phyloP scores from a whole-genome alignment of 805 yeast species.

The Jamesozyma jinghongensis region DNA sequence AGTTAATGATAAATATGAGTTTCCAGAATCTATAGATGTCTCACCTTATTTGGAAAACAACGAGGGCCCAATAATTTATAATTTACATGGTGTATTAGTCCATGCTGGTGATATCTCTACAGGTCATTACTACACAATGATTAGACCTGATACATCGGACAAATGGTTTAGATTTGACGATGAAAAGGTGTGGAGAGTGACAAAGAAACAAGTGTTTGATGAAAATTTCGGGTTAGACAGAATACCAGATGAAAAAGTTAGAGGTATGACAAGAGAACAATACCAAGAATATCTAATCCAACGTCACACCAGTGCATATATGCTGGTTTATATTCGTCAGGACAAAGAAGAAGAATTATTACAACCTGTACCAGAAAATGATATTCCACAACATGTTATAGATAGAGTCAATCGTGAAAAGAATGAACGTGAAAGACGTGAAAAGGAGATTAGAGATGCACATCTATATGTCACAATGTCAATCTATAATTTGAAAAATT shows the following conservation, averaged over 20 bases:
- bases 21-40: constrained; percentile 73
- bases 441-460: constrained; percentile 62
- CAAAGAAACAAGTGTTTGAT: constrained; percentile 75
- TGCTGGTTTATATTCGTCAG: constrained; percentile 86
- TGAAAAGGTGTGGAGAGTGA: constrained; percentile 84
- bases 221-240: constrained; percentile 84
- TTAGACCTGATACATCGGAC: constrained; percentile 63
- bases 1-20: constrained; percentile 86
- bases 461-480: constrained; percentile 52
- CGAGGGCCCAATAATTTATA: constrained; percentile 48
- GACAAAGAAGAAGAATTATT: constrained; percentile 48
- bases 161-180: constrained; percentile 93
- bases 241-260: constrained; percentile 39
- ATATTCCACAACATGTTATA: constrained; percentile 62
- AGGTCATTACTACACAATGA: constrained; percentile 94
- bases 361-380: constrained; percentile 44
- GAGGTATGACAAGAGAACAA: constrained; percentile 46
- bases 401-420: constrained; percentile 55
- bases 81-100: constrained; percentile 86
- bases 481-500: constrained; percentile 45
- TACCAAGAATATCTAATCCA: constrained; percentile 57
- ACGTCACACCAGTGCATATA: constrained; percentile 90
- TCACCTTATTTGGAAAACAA: constrained; percentile 64
- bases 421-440: constrained; percentile 42
- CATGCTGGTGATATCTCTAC: constrained; percentile 94